phyloP scores from a whole-genome alignment of 1,284 basidiomycete species.

The Tylopilus sp. region DNA sequence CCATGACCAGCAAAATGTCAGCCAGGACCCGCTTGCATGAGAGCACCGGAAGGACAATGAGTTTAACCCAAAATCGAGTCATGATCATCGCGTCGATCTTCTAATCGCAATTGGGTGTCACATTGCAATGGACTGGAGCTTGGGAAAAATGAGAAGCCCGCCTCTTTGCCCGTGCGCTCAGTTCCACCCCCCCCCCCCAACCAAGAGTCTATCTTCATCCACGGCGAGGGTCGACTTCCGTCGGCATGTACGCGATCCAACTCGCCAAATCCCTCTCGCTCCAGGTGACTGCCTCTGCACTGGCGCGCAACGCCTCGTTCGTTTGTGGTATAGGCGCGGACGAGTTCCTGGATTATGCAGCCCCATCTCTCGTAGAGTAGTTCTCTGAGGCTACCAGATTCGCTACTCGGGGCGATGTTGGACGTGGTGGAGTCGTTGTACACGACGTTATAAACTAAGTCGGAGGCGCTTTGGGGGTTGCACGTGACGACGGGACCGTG shows the following conservation, averaged over 20 bases:
- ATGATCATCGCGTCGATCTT: too few relatives aligned
- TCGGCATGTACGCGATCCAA: slow-evolving; percentile 63
- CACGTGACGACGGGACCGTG: slow-evolving; percentile 45
- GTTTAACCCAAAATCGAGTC: too few relatives aligned
- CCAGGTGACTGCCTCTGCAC: slow-evolving; percentile 54
- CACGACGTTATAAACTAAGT: slow-evolving; percentile 39
- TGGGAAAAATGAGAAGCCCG: too few relatives aligned
- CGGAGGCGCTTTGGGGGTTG: slow-evolving; percentile 42
- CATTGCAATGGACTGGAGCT: too few relatives aligned
- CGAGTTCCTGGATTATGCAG: slow-evolving; percentile 59
- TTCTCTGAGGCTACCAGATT: slow-evolving; percentile 37
- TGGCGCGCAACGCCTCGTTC: slow-evolving; percentile 46
- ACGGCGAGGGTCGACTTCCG: slow-evolving; percentile 63
- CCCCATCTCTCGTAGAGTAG: slow-evolving; percentile 42
- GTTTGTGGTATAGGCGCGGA: slow-evolving; percentile 44
- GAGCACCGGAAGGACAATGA: too few relatives aligned
- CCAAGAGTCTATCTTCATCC: slow-evolving; percentile 55
- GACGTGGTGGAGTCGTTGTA: slow-evolving; percentile 39
- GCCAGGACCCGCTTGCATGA: too few relatives aligned
- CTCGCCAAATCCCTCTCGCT: slow-evolving; percentile 57
- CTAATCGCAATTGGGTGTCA: too few relatives aligned
- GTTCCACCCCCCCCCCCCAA: slow-evolving; percentile 34
- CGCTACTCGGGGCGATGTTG: slow-evolving; percentile 43
- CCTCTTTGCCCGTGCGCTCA: slow-evolving; percentile 8
- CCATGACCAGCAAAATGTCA: too few relatives aligned